Evolutionary conservation across 1,284 basidiomycete species (phyloP).

Genomic region (Cutaneotrichosporon curvatum): DNA sequence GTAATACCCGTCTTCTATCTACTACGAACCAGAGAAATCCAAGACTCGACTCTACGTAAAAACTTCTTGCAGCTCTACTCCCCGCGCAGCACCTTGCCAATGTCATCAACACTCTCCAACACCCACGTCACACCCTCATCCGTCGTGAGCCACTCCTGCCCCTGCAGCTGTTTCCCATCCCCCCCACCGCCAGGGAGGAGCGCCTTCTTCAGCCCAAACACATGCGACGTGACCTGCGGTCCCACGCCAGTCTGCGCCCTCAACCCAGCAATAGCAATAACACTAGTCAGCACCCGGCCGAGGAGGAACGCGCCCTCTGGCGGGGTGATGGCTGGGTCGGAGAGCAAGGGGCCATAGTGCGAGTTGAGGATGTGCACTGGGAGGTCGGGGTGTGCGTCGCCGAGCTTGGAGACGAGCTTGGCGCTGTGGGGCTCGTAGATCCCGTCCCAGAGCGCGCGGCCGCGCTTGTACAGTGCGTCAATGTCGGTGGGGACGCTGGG

Average conservation of each 20-base stretch:
- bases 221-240: constrained; percentile 84
- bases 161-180: constrained; percentile 48
- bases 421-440: constrained; percentile 85
- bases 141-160: constrained; percentile 75
- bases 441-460: constrained; percentile 71
- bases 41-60: no score
- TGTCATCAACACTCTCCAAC: constrained; percentile 70
- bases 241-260: constrained; percentile 82
- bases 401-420: constrained; percentile 84
- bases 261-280: constrained; percentile 85
- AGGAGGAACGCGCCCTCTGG: constrained; percentile 46
- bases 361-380: constrained; percentile 85
- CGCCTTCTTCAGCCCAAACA: constrained; percentile 68
- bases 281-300: constrained; percentile 75
- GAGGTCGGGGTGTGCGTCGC: constrained; percentile 60
- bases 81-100: constrained; percentile 41
- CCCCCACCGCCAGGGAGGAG: constrained; percentile 62
- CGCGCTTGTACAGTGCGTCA: constrained; percentile 57
- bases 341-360: constrained; percentile 76
- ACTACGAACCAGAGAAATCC: no score
- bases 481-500: constrained; percentile 52
- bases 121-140: constrained; percentile 93
- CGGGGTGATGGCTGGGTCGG: constrained; percentile 55
- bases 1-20: no score
- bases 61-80: constrained; percentile 1